Conservation (phyloP, 805 yeast genomes). For the Lipomyces mesembrius region DNA sequence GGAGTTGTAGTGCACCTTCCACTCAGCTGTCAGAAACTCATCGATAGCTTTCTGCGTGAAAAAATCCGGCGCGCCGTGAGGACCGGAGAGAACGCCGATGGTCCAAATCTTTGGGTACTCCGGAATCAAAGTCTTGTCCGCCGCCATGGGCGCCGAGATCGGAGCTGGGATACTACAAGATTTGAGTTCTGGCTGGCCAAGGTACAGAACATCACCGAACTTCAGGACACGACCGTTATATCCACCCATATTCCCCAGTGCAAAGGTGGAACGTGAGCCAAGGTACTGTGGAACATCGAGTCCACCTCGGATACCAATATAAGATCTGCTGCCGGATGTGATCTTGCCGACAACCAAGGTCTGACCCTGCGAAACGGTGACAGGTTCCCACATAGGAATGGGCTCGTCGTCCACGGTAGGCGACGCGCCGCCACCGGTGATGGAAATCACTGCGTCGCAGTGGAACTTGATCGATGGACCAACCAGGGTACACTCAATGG, state of each 20-base stretch:
- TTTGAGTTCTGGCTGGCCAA: conserved; percentile 75
- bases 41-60: conserved; percentile 74
- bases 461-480: conserved; percentile 91
- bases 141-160: conserved; percentile 61
- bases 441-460: conserved; percentile 72
- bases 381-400: conserved; percentile 72
- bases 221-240: conserved; percentile 90
- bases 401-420: conserved; percentile 66
- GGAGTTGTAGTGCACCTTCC: conserved; percentile 98
- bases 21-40: conserved; percentile 73
- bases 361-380: conserved; percentile 73
- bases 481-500: conserved; percentile 81
- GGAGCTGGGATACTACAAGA: conserved; percentile 77
- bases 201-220: conserved; percentile 86
- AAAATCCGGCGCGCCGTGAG: conserved; percentile 97
- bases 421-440: conserved; percentile 83
- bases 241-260: conserved; percentile 89
- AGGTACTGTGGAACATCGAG: conserved; percentile 91
- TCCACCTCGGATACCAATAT: conserved; percentile 89
- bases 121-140: conserved; percentile 64
- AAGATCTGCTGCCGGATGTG: conserved; percentile 82
- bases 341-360: conserved; percentile 81
- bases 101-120: conserved; percentile 66
- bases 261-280: conserved; percentile 96
- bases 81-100: conserved; percentile 95